phyloP scores from a whole-genome alignment of 805 yeast species.

The Candida mattraensis region DNA sequence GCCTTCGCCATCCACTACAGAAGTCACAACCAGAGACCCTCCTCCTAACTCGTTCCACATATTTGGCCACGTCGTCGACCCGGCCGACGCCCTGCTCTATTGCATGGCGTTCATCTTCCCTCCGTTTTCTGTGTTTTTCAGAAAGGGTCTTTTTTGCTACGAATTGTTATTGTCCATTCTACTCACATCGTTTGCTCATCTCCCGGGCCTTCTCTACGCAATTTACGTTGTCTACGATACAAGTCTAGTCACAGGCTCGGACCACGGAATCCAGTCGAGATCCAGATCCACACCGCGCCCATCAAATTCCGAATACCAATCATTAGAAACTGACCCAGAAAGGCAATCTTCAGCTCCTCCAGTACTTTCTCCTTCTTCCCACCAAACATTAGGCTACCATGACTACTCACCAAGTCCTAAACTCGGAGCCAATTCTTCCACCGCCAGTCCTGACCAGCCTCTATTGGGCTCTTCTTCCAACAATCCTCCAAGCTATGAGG shows the following conservation, averaged over 20 bases:
- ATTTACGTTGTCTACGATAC: slow-evolving; percentile 43
- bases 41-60: slow-evolving; percentile 20
- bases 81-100: slow-evolving; percentile 56
- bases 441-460: slow-evolving; percentile 1
- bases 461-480: slow-evolving; percentile 9
- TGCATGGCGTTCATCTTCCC: slow-evolving; percentile 65
- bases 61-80: slow-evolving; percentile 20
- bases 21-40: slow-evolving; percentile 11
- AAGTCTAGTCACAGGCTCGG: slow-evolving; percentile 27
- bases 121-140: slow-evolving; percentile 68
- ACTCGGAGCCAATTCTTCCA: slow-evolving; percentile 2
- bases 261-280: slow-evolving; percentile 18
- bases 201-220: slow-evolving; percentile 52
- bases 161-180: slow-evolving; percentile 47
- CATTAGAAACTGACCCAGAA: slow-evolving; percentile 6
- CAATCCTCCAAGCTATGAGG: slow-evolving; percentile 26
- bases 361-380: slow-evolving; percentile 9
- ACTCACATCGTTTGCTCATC: slow-evolving; percentile 46
- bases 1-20: too few relatives aligned
- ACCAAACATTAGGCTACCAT: slow-evolving; percentile 6
- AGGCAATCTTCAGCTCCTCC: slow-evolving; percentile 5
- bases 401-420: slow-evolving; percentile 12
- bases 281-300: not conserved
- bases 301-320: slow-evolving; percentile 8
- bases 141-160: slow-evolving; percentile 59